Evolutionary conservation across 768 basidiomycete species (phyloP).

Genomic region (Kwoniella dejecticola): DNA sequence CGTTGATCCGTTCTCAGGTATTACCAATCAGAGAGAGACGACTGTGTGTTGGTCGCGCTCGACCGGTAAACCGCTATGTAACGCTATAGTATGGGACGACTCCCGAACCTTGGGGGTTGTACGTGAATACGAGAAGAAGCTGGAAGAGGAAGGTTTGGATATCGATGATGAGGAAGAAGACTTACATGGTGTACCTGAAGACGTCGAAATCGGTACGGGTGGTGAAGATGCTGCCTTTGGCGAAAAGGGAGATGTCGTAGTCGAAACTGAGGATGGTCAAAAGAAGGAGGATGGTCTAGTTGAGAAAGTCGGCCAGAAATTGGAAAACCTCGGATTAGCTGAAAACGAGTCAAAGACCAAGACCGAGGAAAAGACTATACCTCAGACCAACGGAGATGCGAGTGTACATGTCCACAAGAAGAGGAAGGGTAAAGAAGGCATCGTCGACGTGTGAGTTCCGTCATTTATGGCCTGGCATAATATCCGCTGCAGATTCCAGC

Average conservation of each 20-base stretch:
- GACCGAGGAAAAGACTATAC: neutral
- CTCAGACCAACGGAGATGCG: constrained; percentile 28
- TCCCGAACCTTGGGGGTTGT: constrained; percentile 85
- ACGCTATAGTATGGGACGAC: constrained; percentile 86
- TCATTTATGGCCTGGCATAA: too few relatives aligned
- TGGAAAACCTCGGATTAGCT: constrained; percentile 41
- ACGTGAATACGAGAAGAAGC: constrained; percentile 72
- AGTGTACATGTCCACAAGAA: constrained; percentile 21
- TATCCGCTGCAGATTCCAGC: neutral
- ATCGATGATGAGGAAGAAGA: constrained; percentile 69
- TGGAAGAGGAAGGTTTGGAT: constrained; percentile 74
- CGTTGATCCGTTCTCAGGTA: constrained; percentile 59
- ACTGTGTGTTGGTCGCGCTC: constrained; percentile 87
- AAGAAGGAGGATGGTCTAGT: constrained; percentile 20
- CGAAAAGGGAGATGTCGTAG: constrained; percentile 38
- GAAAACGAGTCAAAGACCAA: constrained; percentile 7
- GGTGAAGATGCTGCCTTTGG: constrained; percentile 43
- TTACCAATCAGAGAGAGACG: constrained; percentile 97
- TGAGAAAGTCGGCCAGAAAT: constrained; percentile 27
- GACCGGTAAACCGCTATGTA: constrained; percentile 83
- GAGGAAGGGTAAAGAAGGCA: constrained; percentile 47
- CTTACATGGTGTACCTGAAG: constrained; percentile 53
- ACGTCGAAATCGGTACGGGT: constrained; percentile 53
- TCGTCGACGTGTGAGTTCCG: constrained; percentile 53
- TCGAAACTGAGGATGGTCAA: neutral